phyloP scores from a whole-genome alignment of 495 filamentous ascomycete species.

The Neurospora africana region DNA sequence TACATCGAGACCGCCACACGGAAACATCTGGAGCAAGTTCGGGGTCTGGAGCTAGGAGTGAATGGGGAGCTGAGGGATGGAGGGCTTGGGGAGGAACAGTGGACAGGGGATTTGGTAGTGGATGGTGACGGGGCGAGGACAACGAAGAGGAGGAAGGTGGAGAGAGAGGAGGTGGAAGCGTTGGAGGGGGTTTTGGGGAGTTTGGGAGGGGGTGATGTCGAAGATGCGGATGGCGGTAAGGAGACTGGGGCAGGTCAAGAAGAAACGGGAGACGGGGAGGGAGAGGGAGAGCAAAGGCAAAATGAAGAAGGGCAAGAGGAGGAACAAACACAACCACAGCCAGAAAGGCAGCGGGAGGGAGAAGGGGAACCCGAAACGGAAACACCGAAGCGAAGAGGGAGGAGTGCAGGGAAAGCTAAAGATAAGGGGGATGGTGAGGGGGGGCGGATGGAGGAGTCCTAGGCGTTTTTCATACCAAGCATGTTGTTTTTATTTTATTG shows the following conservation, averaged over 20 bases:
- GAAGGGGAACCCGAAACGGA: neutral
- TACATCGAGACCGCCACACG: conserved; percentile 66
- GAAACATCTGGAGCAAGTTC: conserved; percentile 42
- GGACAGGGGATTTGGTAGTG: conserved; percentile 41
- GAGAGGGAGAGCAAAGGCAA: neutral
- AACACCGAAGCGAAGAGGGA: neutral
- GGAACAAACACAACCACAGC: neutral
- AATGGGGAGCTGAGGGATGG: conserved; percentile 45
- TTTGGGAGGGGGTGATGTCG: conserved; percentile 21
- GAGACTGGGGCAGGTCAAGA: neutral
- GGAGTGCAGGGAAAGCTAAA: neutral
- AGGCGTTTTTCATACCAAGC: no score
- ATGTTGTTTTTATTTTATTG: neutral
- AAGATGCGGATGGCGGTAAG: neutral
- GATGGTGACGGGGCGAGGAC: conserved; percentile 28
- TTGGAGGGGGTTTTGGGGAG: conserved; percentile 37
- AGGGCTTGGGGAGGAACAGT: conserved; percentile 31
- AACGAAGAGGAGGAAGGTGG: conserved; percentile 25
- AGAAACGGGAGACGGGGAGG: neutral
- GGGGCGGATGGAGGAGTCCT: neutral
- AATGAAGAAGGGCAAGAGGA: neutral
- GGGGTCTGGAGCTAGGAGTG: conserved; percentile 45
- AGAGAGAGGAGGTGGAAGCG: conserved; percentile 40
- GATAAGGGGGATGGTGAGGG: neutral
- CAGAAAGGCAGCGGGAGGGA: neutral